A percentile compares a stretch with the other conserved stretches of the same genome.
phyloP scores from a whole-genome alignment of 1,284 basidiomycete genomes.

The Malassezia obtusa region DNA sequence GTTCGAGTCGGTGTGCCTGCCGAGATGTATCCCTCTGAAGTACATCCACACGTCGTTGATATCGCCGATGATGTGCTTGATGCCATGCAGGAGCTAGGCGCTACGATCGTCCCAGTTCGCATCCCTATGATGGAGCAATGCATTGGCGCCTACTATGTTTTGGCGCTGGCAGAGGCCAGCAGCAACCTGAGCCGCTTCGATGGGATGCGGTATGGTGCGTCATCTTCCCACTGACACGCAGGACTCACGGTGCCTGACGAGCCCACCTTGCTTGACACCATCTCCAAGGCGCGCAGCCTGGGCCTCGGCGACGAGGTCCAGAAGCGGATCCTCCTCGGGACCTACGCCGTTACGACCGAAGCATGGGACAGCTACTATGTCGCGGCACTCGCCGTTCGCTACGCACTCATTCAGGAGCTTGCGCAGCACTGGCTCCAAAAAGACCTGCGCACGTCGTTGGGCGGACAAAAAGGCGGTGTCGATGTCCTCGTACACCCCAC shows the following conservation, averaged over 20 bases:
- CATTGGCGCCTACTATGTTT: constrained; percentile 85
- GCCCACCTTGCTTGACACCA: not conserved
- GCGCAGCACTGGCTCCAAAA: constrained; percentile 58
- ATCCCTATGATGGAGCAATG: constrained; percentile 69
- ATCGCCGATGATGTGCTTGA: constrained; percentile 48
- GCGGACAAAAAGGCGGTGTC: constrained; percentile 51
- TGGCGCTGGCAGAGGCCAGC: constrained; percentile 86
- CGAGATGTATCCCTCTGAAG: constrained; percentile 73
- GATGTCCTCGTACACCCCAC: constrained; percentile 70
- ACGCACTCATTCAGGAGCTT: constrained; percentile 65
- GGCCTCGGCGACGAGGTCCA: constrained; percentile 76
- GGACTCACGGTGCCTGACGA: constrained; percentile 48
- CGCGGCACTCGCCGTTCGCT: constrained; percentile 73
- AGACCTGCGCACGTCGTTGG: constrained; percentile 50
- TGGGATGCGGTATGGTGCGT: constrained; percentile 60
- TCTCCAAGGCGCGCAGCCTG: constrained; percentile 50
- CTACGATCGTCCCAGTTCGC: constrained; percentile 62
- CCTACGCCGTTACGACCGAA: constrained; percentile 80
- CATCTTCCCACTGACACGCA: not conserved
- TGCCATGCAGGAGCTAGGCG: constrained; percentile 58
- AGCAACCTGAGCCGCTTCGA: constrained; percentile 86
- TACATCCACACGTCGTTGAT: constrained; percentile 50
- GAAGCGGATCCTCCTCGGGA: constrained; percentile 79
- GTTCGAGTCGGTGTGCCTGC: constrained; percentile 60
- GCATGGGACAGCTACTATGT: constrained; percentile 95